Evolutionary conservation across 1,139 yeast genomes (phyloP).

Genomic region (Waltiozyma sp.): DNA sequence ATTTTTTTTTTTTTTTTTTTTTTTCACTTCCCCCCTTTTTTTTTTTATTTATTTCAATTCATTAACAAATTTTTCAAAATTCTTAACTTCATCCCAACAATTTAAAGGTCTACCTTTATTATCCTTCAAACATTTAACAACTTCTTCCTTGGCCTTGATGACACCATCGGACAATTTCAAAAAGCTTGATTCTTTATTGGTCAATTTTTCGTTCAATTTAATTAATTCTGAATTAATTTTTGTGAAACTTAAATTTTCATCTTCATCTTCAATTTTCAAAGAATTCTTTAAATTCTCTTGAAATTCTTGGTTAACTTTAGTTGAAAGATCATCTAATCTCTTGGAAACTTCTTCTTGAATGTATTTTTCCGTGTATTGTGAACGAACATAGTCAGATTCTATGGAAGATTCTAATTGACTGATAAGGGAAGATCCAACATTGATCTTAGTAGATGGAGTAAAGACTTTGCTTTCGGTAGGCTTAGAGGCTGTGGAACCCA

Average conservation of each 20-base stretch:
- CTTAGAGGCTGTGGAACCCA: conserved; percentile 49
- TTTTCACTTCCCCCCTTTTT: not conserved
- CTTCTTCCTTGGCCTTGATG: conserved; percentile 40
- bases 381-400: conserved; percentile 76
- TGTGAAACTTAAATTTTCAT: conserved; percentile 17
- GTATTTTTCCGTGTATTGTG: conserved; percentile 67
- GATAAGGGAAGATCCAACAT: conserved; percentile 56
- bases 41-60: conserved; percentile 14
- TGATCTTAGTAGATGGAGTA: conserved; percentile 64
- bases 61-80: conserved; percentile 40
- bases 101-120: conserved; percentile 70
- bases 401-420: conserved; percentile 60
- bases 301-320: conserved; percentile 45
- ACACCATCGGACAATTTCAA: conserved; percentile 26
- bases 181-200: conserved; percentile 21
- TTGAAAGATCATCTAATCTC: conserved; percentile 53
- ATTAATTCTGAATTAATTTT: conserved; percentile 30
- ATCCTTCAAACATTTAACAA: conserved; percentile 54
- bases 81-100: conserved; percentile 80
- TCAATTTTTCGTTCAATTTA: conserved; percentile 35
- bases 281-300: conserved; percentile 39
- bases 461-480: conserved; percentile 53
- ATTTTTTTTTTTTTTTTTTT: no score
- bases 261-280: conserved; percentile 26
- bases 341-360: conserved; percentile 68